Conservation (phyloP, 345 rosid genomes). For the Salix viminalis region DNA sequence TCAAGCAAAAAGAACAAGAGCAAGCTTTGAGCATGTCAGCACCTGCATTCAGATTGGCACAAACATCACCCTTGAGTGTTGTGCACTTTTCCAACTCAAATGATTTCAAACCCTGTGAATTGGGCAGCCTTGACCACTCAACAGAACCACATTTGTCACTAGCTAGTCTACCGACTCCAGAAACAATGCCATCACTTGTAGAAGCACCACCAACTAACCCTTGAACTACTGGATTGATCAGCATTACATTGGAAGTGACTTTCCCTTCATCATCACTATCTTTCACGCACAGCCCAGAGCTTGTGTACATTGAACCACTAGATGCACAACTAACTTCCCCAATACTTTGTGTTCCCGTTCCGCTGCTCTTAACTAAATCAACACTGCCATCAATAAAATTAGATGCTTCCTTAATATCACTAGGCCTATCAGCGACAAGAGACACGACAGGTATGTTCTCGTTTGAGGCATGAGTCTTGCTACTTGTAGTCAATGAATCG, state of each 20-base stretch:
- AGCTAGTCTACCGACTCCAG: slow-evolving; percentile 25
- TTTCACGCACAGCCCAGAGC: slow-evolving; percentile 27
- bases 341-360: slow-evolving; percentile 16
- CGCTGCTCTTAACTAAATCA: slow-evolving; percentile 18
- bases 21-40: slow-evolving; percentile 57
- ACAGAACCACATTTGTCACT: slow-evolving; percentile 28
- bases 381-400: slow-evolving; percentile 17
- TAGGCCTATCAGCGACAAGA: slow-evolving; percentile 20
- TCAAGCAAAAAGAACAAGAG: slow-evolving; percentile 78
- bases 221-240: slow-evolving; percentile 18
- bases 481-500: slow-evolving; percentile 11
- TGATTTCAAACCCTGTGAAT: slow-evolving; percentile 35
- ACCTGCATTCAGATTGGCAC: slow-evolving; percentile 29
- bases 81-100: slow-evolving; percentile 56
- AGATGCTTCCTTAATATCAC: slow-evolving; percentile 26
- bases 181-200: slow-evolving; percentile 26
- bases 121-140: slow-evolving; percentile 39
- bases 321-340: slow-evolving; percentile 30
- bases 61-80: slow-evolving; percentile 28
- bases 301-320: slow-evolving; percentile 22
- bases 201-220: slow-evolving; percentile 14
- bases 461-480: background rate
- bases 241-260: slow-evolving; percentile 14
- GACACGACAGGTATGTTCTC: slow-evolving; percentile 16
- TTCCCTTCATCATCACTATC: slow-evolving; percentile 22